Conservation (phyloP, 1,284 basidiomycete genomes). For the Golubevia sp. region DNA sequence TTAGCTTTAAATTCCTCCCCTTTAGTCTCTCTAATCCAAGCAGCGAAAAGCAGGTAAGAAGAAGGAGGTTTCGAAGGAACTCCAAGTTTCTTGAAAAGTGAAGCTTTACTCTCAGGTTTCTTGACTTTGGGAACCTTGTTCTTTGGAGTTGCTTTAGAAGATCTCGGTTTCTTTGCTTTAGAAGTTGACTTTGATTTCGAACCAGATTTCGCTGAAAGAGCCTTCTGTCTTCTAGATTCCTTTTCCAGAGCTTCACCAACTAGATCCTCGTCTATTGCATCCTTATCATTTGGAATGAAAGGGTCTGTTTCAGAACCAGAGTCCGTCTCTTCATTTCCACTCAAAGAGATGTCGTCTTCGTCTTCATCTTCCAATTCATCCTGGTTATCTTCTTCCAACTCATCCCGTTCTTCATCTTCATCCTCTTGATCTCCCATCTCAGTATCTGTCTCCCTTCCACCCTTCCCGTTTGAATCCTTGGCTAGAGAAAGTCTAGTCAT, state of each 20-base stretch:
- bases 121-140: not conserved
- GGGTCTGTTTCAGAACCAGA: not conserved
- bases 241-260: not conserved
- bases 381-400: not conserved
- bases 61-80: constrained; percentile 9
- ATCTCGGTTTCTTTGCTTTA: no score
- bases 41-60: constrained; percentile 29
- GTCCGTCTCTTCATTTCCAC: no score
- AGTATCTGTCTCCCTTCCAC: not conserved
- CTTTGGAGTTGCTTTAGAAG: no score
- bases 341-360: not conserved
- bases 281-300: not conserved
- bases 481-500: not conserved
- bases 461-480: not conserved
- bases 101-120: no score
- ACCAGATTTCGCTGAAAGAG: no score
- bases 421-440: no score
- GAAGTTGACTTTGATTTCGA: no score
- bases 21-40: constrained; percentile 10
- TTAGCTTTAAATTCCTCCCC: not conserved
- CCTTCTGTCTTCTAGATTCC: not conserved
- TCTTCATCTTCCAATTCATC: not conserved
- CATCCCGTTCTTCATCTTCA: not conserved
- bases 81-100: no score
- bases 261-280: not conserved